A percentile compares a stretch with the other conserved stretches of the same genome.
Conservation (phyloP, 768 basidiomycete genomes). For the Podaxis mareebaensis region DNA sequence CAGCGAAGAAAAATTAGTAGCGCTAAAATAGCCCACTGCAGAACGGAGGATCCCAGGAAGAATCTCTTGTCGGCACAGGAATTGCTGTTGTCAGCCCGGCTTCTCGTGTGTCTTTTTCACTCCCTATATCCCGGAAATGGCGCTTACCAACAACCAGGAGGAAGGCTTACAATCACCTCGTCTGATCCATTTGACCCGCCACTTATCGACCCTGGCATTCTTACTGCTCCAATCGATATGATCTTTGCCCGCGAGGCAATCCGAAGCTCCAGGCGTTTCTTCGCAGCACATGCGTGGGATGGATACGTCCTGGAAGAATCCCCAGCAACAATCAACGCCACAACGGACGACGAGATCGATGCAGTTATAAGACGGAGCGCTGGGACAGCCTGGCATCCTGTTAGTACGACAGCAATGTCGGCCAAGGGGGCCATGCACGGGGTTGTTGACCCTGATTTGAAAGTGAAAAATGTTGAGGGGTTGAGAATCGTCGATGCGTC, state of each 20-base stretch:
- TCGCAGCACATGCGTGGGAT: slow-evolving; percentile 11
- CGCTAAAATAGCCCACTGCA: background rate
- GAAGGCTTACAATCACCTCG: slow-evolving; percentile 15
- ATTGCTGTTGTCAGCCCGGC: slow-evolving; percentile 14
- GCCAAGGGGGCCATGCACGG: slow-evolving; percentile 9
- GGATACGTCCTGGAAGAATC: background rate
- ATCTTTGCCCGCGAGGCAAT: slow-evolving; percentile 20
- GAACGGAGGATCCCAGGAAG: slow-evolving; percentile 10
- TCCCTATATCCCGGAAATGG: background rate
- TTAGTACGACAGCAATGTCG: slow-evolving; percentile 16
- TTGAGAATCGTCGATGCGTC: slow-evolving; percentile 19
- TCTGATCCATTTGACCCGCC: slow-evolving; percentile 18
- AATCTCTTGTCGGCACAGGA: background rate
- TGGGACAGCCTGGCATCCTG: slow-evolving; percentile 5
- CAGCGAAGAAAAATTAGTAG: background rate
- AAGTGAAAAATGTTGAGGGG: slow-evolving; percentile 15
- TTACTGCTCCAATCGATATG: slow-evolving; percentile 22
- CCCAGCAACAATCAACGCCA: background rate
- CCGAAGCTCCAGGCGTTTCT: background rate
- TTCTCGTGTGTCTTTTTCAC: slow-evolving; percentile 14
- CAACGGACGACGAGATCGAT: slow-evolving; percentile 6
- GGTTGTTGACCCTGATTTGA: slow-evolving; percentile 19
- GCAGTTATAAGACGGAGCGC: slow-evolving; percentile 5
- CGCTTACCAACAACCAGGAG: background rate
- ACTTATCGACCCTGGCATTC: slow-evolving; percentile 13